These are phyloP conservation scores for Amphirosellinia nigrospora DNA, from an alignment of 495 filamentous ascomycete genomes.

Conservation along the genomic window DNA sequence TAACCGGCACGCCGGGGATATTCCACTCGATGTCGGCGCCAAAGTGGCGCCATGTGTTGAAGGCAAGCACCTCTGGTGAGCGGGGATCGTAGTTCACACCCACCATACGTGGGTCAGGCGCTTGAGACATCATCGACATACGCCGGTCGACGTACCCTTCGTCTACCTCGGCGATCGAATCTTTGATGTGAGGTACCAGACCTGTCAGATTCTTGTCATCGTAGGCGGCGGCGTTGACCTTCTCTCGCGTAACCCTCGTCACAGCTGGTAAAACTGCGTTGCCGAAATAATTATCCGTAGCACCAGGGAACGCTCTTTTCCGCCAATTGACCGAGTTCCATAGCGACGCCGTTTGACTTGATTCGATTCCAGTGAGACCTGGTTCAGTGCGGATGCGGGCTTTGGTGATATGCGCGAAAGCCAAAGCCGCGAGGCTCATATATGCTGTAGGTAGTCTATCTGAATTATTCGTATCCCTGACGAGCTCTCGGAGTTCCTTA, in stretches of 20 bases:
- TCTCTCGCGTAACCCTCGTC: conserved; percentile 30
- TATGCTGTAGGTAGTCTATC: conserved; percentile 37
- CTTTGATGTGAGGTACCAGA: conserved; percentile 33
- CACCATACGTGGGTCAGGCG: conserved; percentile 41
- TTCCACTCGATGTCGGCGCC: conserved; percentile 42
- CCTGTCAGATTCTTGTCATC: conserved; percentile 32
- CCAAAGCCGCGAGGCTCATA: conserved; percentile 39
- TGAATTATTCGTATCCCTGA: conserved; percentile 29
- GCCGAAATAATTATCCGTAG: conserved; percentile 42
- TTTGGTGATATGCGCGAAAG: conserved; percentile 41
- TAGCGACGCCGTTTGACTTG: conserved; percentile 31
- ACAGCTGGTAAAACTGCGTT: conserved; percentile 40
- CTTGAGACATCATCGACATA: conserved; percentile 39
- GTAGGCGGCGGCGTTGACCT: conserved; percentile 30
- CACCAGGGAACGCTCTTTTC: conserved; percentile 37
- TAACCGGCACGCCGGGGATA: conserved; percentile 41
- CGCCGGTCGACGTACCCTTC: conserved; percentile 40
- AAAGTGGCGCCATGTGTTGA: conserved; percentile 47
- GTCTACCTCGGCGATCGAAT: conserved; percentile 40
- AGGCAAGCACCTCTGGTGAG: conserved; percentile 38
- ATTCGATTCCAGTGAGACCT: conserved; percentile 31
- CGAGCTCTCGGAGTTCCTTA: conserved; percentile 34
- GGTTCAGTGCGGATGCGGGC: conserved; percentile 32
- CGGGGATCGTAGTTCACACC: conserved; percentile 44
- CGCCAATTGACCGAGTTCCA: conserved; percentile 45